Evolutionary conservation across 2,329 filamentous ascomycete species (phyloP).

Genomic region (Scedosporium apiospermum): DNA sequence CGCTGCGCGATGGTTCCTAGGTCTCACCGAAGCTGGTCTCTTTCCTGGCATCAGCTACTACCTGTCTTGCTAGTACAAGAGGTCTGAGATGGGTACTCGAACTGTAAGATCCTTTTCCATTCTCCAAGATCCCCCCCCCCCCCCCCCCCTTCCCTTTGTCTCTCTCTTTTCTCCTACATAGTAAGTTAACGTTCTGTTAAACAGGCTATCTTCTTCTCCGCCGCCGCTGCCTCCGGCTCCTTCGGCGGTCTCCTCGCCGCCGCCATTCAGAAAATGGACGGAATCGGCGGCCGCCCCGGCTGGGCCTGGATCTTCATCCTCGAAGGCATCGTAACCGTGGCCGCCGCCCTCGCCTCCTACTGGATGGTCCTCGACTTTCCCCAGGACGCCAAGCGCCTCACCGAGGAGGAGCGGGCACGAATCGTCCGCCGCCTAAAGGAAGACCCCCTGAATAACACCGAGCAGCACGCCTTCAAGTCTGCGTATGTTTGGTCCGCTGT

Average conservation of each 20-base stretch:
- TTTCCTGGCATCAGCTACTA: constrained; percentile 60
- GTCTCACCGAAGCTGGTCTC: constrained; percentile 57
- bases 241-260: constrained; percentile 63
- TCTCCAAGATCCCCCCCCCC: neutral
- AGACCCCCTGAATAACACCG: constrained; percentile 58
- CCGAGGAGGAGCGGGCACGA: constrained; percentile 53
- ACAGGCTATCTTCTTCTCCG: constrained; percentile 67
- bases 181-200: neutral
- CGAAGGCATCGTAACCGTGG: constrained; percentile 57
- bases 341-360: constrained; percentile 56
- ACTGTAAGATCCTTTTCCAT: constrained; percentile 16
- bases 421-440: constrained; percentile 57
- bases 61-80: constrained; percentile 70
- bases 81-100: constrained; percentile 64
- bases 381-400: constrained; percentile 61
- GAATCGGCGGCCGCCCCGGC: constrained; percentile 39
- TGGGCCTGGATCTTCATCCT: constrained; percentile 58
- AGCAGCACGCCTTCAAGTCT: constrained; percentile 61
- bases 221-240: constrained; percentile 65
- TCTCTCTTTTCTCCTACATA: neutral
- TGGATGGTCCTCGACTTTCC: constrained; percentile 75
- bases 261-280: constrained; percentile 58
- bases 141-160: no score
- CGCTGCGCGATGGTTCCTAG: constrained; percentile 45
- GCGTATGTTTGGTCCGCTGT: constrained; percentile 60